Percentiles rank a stretch among this genome's conserved stretches.
phyloP scores from a whole-genome alignment of 2,329 filamentous ascomycete genomes.

The Simplicillium aogashimaense region DNA sequence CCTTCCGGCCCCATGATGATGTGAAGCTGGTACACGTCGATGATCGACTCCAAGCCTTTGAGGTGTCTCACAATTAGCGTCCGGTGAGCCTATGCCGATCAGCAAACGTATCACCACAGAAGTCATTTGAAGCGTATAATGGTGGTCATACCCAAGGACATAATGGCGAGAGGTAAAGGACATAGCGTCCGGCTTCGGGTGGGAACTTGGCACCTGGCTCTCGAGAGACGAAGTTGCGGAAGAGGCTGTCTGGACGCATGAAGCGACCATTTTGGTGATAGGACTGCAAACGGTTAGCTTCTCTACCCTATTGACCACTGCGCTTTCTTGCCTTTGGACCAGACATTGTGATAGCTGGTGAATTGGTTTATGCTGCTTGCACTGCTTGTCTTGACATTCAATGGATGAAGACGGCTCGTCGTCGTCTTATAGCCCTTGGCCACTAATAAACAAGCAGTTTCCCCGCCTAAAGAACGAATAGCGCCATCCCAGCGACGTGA shows the following conservation, averaged over 20 bases:
- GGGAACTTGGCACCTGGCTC: constrained; percentile 41
- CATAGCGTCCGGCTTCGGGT: constrained; percentile 50
- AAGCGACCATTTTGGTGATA: constrained; percentile 37
- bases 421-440: too few species aligned
- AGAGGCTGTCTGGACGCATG: constrained; percentile 39
- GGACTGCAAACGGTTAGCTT: constrained; percentile 6
- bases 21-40: constrained; percentile 59
- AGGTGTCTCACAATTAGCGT: constrained; percentile 62
- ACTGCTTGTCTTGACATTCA: too few species aligned
- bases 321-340: too few species aligned
- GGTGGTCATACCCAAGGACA: constrained; percentile 52
- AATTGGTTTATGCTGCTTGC: too few species aligned
- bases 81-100: constrained; percentile 49
- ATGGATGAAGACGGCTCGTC: too few species aligned
- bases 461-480: too few species aligned
- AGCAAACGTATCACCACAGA: not conserved
- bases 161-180: constrained; percentile 47
- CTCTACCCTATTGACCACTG: too few species aligned
- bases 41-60: constrained; percentile 62
- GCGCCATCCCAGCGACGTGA: not conserved
- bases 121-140: not conserved
- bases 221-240: constrained; percentile 45
- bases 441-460: too few species aligned
- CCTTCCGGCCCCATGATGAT: constrained; percentile 51
- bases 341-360: too few species aligned